Conservation (phyloP, 2,329 filamentous ascomycete species). For the Phaeoacremonium minimum region DNA sequence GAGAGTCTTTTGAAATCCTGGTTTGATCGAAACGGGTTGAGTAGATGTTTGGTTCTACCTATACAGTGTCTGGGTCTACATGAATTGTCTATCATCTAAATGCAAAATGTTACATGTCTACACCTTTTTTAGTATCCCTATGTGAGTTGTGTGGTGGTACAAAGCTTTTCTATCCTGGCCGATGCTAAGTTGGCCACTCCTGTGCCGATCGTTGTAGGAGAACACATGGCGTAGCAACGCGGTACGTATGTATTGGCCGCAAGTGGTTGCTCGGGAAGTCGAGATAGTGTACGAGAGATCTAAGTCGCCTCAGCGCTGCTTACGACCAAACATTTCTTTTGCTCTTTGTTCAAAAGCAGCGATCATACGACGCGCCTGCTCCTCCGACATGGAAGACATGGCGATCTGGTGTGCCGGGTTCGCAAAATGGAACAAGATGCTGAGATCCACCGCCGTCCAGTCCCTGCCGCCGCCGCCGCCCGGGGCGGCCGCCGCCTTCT, state of each 20-base stretch:
- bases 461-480: slow-evolving; percentile 19
- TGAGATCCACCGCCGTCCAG: slow-evolving; percentile 70
- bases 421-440: slow-evolving; percentile 77
- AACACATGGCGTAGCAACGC: too few species aligned
- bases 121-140: too few species aligned
- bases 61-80: slow-evolving; percentile 13
- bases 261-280: too few species aligned
- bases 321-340: slow-evolving; percentile 46
- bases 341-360: slow-evolving; percentile 87
- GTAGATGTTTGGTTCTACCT: slow-evolving; percentile 22
- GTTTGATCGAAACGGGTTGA: too few species aligned
- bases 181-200: too few species aligned
- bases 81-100: slow-evolving; percentile 9
- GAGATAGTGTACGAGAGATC: too few species aligned
- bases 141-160: too few species aligned
- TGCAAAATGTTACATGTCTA: slow-evolving; percentile 8
- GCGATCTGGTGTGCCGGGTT: slow-evolving; percentile 85
- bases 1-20: too few species aligned
- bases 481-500: slow-evolving; percentile 27
- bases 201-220: too few species aligned
- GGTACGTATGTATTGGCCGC: too few species aligned
- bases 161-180: too few species aligned
- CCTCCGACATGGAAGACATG: slow-evolving; percentile 76
- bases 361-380: slow-evolving; percentile 84
- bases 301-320: neutral